phyloP scores from a whole-genome alignment of 2,329 filamentous ascomycete species.

The Knufia petricola region DNA sequence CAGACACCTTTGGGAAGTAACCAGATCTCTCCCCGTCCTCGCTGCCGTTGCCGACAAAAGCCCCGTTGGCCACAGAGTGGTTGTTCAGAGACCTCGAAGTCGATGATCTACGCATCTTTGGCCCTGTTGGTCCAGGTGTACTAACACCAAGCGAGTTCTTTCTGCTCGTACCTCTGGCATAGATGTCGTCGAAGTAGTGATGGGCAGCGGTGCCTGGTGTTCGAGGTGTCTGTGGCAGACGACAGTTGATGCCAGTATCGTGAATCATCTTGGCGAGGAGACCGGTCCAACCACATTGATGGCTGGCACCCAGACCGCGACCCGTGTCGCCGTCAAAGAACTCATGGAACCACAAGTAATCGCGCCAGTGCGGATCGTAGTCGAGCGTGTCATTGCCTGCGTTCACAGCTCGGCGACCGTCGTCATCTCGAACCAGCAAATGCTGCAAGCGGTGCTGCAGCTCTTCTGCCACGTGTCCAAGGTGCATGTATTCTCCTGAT shows the following conservation, averaged over 20 bases:
- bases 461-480: constrained; percentile 89
- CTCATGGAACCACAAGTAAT: constrained; percentile 91
- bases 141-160: constrained; percentile 19
- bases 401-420: constrained; percentile 83
- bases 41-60: constrained; percentile 20
- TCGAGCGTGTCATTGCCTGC: constrained; percentile 75
- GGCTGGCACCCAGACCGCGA: constrained; percentile 78
- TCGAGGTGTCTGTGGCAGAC: constrained; percentile 83
- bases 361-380: constrained; percentile 87
- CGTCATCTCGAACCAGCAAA: constrained; percentile 72
- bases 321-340: constrained; percentile 93
- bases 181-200: constrained; percentile 92
- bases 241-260: constrained; percentile 84
- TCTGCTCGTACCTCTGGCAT: constrained; percentile 37
- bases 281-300: constrained; percentile 95
- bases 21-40: constrained; percentile 30
- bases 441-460: constrained; percentile 91
- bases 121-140: constrained; percentile 27
- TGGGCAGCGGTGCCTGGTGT: constrained; percentile 74
- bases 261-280: constrained; percentile 95
- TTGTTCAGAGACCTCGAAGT: constrained; percentile 74
- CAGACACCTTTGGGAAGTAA: constrained; percentile 10
- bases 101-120: constrained; percentile 31
- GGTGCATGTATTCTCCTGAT: constrained; percentile 88
- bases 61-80: constrained; percentile 34